A percentile compares a stretch with the other conserved stretches of the same genome.
Conservation (phyloP, 2,329 filamentous ascomycete species). For the Penicillium capsulatum region DNA sequence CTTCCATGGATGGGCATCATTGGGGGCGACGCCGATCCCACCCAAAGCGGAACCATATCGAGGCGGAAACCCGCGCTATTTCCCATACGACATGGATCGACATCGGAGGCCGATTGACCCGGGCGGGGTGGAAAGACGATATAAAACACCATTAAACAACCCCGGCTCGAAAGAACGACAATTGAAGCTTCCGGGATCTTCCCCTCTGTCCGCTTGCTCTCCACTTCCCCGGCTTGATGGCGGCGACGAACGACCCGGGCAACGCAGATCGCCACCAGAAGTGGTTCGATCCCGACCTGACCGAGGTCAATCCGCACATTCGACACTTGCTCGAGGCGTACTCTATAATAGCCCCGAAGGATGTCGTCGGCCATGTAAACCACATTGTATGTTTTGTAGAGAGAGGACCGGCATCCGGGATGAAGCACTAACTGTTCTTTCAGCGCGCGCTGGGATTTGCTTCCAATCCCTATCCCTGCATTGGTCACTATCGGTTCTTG, state of each 20-base stretch:
- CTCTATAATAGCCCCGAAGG: slow-evolving; percentile 2
- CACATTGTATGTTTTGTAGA: neutral
- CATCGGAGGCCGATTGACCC: too few species aligned
- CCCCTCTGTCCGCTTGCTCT: too few species aligned
- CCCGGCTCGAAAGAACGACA: too few species aligned
- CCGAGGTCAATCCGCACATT: slow-evolving; percentile 12
- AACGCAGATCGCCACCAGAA: slow-evolving; percentile 5
- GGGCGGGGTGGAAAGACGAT: too few species aligned
- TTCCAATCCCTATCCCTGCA: slow-evolving; percentile 41
- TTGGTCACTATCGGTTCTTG: slow-evolving; percentile 44
- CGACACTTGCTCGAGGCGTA: slow-evolving; percentile 8
- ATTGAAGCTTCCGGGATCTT: too few species aligned
- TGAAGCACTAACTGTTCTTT: neutral
- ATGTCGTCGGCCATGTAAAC: neutral
- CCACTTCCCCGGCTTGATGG: slow-evolving; percentile 2
- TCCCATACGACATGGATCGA: too few species aligned
- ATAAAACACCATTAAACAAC: too few species aligned
- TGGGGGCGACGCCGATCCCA: too few species aligned
- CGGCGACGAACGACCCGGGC: slow-evolving; percentile 5
- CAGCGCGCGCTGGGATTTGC: slow-evolving; percentile 24
- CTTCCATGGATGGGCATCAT: too few species aligned
- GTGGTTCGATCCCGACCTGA: slow-evolving; percentile 11
- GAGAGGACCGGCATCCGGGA: neutral
- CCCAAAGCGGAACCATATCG: too few species aligned
- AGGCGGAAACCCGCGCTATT: too few species aligned